Base-by-base conservation (phyloP, 1,284 basidiomycete species). In the Melampsora occidentalis region DNA sequence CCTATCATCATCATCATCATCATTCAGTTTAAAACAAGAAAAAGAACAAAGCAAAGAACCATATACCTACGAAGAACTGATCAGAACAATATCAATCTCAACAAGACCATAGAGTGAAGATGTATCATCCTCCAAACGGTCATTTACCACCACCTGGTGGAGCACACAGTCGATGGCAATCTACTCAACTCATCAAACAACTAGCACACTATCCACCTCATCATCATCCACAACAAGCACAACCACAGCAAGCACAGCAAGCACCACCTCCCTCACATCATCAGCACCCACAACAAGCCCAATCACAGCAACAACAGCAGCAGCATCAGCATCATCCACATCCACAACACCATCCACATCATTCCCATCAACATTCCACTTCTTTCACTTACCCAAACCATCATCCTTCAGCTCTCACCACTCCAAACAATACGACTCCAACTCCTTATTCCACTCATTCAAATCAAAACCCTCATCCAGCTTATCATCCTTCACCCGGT, bases 101-200 rank as follows among this genome's bases (percentile, higher is more conserved):
- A 25, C 25, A 42, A 42, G 42, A 42, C 42, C 9, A 9, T 42
- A 42, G 6, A 33, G 12, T 22, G 12, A 48, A 33, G 28, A 69
- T 69, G 67, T 69, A 69, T 69, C 67, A 69, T 33, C 67, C 67
- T 14, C 39, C 67, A 14, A 69, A 69, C 49, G 49, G 49, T 22
- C 65, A 67, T 67, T 48, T 67, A 65, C 63, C 25, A 35, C 46
- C 63, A 31, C 68, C 49, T 42, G 57, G 57, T 18, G 42, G 42
- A 42, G 42, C 42, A 12, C 42, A 42, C 12, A 42, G 42, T 42
- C n/a, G 71, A 64, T 72, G 71, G 71, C 71, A 72, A 20, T 65
- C 71, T 1, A 65, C 71, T 31, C 71, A 72, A 18, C 46, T 66
- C 46, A 65, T 72, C 46, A 72, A 65, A 51, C 61, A 72, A n/a